phyloP scores from a whole-genome alignment of 2,329 filamentous ascomycete genomes.

The Ceratocystiopsis sp. region DNA sequence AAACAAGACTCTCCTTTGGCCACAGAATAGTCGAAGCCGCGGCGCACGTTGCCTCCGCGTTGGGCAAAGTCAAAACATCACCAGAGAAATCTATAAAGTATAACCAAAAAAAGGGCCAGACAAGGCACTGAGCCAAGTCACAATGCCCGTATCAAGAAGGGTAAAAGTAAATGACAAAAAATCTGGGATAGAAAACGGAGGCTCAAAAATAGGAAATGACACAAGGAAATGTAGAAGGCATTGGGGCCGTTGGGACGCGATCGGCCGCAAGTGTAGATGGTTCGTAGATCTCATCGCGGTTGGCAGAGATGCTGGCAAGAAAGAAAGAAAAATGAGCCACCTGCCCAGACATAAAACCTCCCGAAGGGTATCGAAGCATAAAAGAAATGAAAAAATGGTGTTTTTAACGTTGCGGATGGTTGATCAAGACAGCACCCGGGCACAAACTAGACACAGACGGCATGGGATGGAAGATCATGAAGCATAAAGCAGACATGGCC shows the following conservation, averaged over 20 bases:
- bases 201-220: constrained; percentile 1
- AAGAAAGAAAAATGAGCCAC: constrained; percentile 6
- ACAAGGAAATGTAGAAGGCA: constrained; percentile 2
- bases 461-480: neutral
- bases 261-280: constrained; percentile 3
- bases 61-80: neutral
- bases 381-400: constrained; percentile 8
- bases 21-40: too few relatives aligned
- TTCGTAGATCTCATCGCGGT: constrained; percentile 2
- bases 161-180: constrained; percentile 5
- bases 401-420: neutral
- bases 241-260: constrained; percentile 2
- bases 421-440: neutral
- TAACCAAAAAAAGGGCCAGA: constrained; percentile 1
- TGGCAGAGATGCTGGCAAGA: constrained; percentile 2
- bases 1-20: too few relatives aligned
- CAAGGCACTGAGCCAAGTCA: neutral
- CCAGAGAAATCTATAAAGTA: constrained; percentile 7
- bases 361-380: constrained; percentile 29
- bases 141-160: constrained; percentile 2
- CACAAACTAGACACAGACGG: neutral
- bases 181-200: constrained; percentile 2
- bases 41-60: too few relatives aligned
- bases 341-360: constrained; percentile 16
- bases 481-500: constrained; percentile 12